Evolutionary conservation across 2,329 filamentous ascomycete genomes (phyloP), one percentile per base, ranked within the genome.

Genomic region (Alternaria longipes): DNA sequence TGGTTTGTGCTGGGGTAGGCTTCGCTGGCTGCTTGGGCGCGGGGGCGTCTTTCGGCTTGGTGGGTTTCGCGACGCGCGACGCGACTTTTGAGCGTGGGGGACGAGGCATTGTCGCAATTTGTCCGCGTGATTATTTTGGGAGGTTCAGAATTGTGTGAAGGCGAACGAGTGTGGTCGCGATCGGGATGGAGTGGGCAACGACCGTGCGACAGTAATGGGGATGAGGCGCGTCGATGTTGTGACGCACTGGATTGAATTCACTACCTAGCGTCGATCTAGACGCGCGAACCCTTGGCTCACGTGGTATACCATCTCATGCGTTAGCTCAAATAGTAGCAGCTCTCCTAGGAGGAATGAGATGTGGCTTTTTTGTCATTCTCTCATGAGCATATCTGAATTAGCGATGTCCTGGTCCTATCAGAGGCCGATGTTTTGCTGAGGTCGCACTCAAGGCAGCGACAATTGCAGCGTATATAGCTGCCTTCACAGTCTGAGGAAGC

Each of bases 41-140:
- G 44, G 72, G 54, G 62, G 59, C 66, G 59, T 68, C 52, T 61
- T 73, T 59, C 22, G 64, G 49, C 40, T 66, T 59, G 50, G 53
- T 63, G 44, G 66, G 54, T 62, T 69, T 73, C 47, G 68, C 67
- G 71, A 74, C 73, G 68, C 75, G 74, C 9, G 73, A 78, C 69
- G 73, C 72, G 71, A 77, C 67, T 67, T 78, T 80, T 24, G 76
- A 68, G 60, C 76, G 70, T 58, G 73, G 75, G 41, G 76, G 76
- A 60, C 77, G 76, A 60, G 76, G 76, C 78, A 79, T 80, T 46
- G 63, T 68, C 60, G 54, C 41, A 54, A 32, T 28, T 18, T 51
- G 50, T 51, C 41, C 50, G 54, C 45, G 55, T 20, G 14, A 45
- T 30, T 34, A 34, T 34, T 24, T 24, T 28, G 30, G 46, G 42